A percentile compares a stretch with the other conserved stretches of the same genome.
Conservation (phyloP, 371 early-diverging fungal species). For the Blyttiomyces sp. region DNA sequence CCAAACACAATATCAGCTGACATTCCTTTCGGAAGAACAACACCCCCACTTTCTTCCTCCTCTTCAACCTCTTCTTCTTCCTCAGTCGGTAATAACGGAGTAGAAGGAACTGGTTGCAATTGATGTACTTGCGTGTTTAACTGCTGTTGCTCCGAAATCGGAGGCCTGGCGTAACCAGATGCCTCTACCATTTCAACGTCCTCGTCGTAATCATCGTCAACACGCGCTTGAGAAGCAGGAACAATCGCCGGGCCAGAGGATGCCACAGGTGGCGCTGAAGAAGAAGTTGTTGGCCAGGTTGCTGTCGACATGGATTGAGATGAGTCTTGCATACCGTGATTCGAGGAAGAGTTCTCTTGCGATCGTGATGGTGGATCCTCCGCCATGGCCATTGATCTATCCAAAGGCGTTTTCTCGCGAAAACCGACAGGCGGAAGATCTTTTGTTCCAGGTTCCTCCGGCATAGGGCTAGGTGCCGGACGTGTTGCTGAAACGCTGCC, state of each 20-base stretch:
- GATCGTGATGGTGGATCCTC: too few relatives aligned
- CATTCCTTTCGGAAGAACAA: neutral
- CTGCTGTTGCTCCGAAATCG: too few relatives aligned
- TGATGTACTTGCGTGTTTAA: too few relatives aligned
- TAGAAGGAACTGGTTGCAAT: too few relatives aligned
- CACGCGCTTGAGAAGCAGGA: conserved; percentile 6
- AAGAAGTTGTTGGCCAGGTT: neutral
- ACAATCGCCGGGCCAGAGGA: neutral
- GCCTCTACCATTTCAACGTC: conserved; percentile 5
- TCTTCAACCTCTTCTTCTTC: conserved; percentile 7
- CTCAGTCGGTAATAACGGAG: too few relatives aligned
- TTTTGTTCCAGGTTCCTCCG: too few relatives aligned
- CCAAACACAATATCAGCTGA: neutral
- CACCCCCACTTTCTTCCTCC: conserved; percentile 1
- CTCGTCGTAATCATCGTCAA: conserved; percentile 24
- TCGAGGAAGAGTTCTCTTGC: too few relatives aligned
- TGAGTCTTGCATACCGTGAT: too few relatives aligned
- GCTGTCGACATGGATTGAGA: too few relatives aligned
- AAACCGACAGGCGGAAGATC: neutral
- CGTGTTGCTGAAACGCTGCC: too few relatives aligned
- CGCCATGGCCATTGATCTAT: neutral
- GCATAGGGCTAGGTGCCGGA: too few relatives aligned
- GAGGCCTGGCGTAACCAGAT: neutral
- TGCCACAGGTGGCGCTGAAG: neutral
- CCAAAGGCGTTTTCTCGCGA: neutral